Percentiles rank a stretch among this genome's conserved stretches.
Conservation (phyloP, 345 rosid genomes). For the Eucalyptus sp. region DNA sequence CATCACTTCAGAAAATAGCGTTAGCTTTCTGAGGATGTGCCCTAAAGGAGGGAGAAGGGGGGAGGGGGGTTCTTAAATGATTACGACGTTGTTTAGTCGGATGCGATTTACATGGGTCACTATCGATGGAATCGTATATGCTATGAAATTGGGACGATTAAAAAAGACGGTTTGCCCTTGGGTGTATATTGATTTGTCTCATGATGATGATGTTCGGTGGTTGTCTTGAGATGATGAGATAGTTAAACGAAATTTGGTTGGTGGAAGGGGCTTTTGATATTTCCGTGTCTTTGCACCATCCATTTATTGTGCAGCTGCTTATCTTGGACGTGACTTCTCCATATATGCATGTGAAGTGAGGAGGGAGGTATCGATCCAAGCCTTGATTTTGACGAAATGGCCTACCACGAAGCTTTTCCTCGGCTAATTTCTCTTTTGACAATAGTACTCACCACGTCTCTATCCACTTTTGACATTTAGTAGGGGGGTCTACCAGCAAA, state of each 20-base stretch:
- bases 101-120: background rate
- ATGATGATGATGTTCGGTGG: background rate
- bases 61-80: background rate
- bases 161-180: background rate
- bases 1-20: background rate
- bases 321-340: background rate
- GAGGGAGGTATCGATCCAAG: background rate
- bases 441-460: background rate
- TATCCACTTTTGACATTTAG: background rate
- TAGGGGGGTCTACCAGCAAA: background rate
- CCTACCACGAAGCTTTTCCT: background rate
- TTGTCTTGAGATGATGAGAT: background rate
- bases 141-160: background rate
- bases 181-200: background rate
- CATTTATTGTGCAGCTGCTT: background rate
- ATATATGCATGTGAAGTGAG: background rate
- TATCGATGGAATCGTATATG: background rate
- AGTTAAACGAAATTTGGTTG: background rate
- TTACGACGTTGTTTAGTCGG: background rate
- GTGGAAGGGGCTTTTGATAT: background rate
- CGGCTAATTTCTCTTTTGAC: background rate
- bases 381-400: background rate
- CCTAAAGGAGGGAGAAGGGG: background rate
- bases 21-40: background rate
- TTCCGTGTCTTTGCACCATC: background rate